phyloP scores from a whole-genome alignment of 768 basidiomycete species.

The Fistulinella prunicolor region DNA sequence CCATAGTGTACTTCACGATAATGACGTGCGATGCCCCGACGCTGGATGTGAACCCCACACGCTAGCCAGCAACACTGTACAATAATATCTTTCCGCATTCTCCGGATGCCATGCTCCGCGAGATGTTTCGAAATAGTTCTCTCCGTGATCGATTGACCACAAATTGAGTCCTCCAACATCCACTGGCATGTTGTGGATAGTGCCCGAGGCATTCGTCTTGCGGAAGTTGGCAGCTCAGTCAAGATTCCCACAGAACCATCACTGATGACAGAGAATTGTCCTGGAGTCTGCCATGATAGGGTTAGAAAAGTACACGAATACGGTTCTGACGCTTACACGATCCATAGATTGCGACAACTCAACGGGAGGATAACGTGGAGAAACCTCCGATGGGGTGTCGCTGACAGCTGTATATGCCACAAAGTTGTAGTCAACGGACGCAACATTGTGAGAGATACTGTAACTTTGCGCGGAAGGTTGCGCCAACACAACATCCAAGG shows the following conservation, averaged over 20 bases:
- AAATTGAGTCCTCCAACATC: neutral
- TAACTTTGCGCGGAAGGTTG: neutral
- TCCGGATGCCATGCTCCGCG: slow-evolving; percentile 5
- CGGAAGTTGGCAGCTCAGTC: neutral
- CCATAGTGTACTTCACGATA: slow-evolving; percentile 16
- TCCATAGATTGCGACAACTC: neutral
- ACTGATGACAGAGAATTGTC: neutral
- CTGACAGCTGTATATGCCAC: neutral
- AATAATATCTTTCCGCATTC: neutral
- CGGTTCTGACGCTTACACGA: slow-evolving; percentile 6
- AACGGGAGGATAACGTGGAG: neutral
- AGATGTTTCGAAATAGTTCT: slow-evolving; percentile 8
- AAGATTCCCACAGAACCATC: too few relatives aligned
- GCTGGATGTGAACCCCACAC: neutral
- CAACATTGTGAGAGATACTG: too few relatives aligned
- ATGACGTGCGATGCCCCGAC: slow-evolving; percentile 10
- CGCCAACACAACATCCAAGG: neutral
- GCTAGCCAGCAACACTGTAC: slow-evolving; percentile 9
- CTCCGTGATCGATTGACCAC: neutral
- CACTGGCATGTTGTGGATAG: slow-evolving; percentile 1
- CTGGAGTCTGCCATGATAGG: neutral
- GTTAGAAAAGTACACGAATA: neutral
- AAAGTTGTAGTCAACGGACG: neutral
- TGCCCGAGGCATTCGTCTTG: neutral
- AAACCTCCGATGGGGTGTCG: neutral